Conservation (phyloP, 2,329 filamentous ascomycete genomes). For the Arthroderma sp. region DNA sequence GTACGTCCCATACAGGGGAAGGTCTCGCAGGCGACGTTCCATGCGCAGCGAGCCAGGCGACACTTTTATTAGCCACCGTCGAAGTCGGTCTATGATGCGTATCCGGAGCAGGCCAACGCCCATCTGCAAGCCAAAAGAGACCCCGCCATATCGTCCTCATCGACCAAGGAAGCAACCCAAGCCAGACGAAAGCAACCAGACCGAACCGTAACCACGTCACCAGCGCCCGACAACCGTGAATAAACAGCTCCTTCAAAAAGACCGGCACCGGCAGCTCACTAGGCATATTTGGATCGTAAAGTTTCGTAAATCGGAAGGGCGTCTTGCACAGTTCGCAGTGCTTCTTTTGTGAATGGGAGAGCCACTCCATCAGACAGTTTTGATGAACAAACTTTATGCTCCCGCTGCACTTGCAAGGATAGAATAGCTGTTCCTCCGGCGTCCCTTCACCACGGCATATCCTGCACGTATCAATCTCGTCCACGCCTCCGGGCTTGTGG, state of each 20-base stretch:
- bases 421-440: slow-evolving; percentile 74
- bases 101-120: slow-evolving; percentile 45
- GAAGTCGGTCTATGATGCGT: slow-evolving; percentile 15
- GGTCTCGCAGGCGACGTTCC: slow-evolving; percentile 18
- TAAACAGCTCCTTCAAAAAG: slow-evolving; percentile 64
- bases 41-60: slow-evolving; percentile 20
- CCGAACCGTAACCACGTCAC: slow-evolving; percentile 66
- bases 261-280: slow-evolving; percentile 64
- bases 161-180: slow-evolving; percentile 74
- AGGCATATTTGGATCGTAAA: slow-evolving; percentile 93
- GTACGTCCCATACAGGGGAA: slow-evolving; percentile 17
- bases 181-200: slow-evolving; percentile 76
- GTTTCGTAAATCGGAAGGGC: slow-evolving; percentile 92
- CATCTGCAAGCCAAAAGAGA: slow-evolving; percentile 86
- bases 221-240: slow-evolving; percentile 60
- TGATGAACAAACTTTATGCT: slow-evolving; percentile 99
- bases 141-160: slow-evolving; percentile 89
- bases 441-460: slow-evolving; percentile 90
- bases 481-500: slow-evolving; percentile 27
- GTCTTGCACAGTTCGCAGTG: slow-evolving; percentile 99
- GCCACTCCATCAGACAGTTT: slow-evolving; percentile 96
- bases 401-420: slow-evolving; percentile 96
- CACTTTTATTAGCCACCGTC: slow-evolving; percentile 13
- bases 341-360: slow-evolving; percentile 97
- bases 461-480: slow-evolving; percentile 73